Evolutionary conservation across 352 stramenopile genomes (phyloP), one percentile per base, ranked within the genome.

Genomic region (Phytophthora fragariae): DNA sequence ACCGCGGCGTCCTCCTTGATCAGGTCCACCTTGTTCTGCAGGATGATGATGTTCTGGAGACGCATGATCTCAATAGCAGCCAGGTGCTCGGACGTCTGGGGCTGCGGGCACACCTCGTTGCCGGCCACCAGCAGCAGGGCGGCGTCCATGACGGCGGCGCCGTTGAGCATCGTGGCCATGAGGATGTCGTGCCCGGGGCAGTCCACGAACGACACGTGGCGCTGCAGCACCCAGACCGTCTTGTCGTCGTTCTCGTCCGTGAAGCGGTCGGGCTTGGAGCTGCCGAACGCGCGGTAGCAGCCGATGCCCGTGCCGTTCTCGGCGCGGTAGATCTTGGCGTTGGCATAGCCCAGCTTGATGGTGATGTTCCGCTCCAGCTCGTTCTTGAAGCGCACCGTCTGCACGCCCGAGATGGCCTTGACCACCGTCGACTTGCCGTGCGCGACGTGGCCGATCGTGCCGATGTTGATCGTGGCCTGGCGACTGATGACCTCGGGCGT

Each of bases 141-240:
- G 46, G 98, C 98, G 82, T 99, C 98, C 98, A 99, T 99, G 71
- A 99, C 98, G 37, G 98, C 98, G 3, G 98, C 98, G 73, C 98
- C 98, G 92, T 99, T 99, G 29, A 99, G 90, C 98, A 99, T 99
- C 77, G 98, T 99, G 49, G 98, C 98, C 98, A 99, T 99, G 70
- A 99, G 93, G 92, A 99, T 99, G 83, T 99, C 98, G 91, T 99
- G 98, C 65, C 98, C 98, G 15, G 98, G 98, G 90, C 98, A 99
- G 84, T 99, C 98, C 6, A 99, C 98, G 77, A 99, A 99, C 56
- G 94, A 99, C 35, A 99, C 95, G 81, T 99, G 98, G 68, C 98
- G 94, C 82, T 98, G 91, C 27, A 98, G 75, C 62, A 96, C 87
- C 93, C 92, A 98, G 58, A 88, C 89, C 46, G 91, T 97, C 62